Evolutionary conservation across 2,329 filamentous ascomycete genomes (phyloP).

Genomic region (Alternaria conjuncta): DNA sequence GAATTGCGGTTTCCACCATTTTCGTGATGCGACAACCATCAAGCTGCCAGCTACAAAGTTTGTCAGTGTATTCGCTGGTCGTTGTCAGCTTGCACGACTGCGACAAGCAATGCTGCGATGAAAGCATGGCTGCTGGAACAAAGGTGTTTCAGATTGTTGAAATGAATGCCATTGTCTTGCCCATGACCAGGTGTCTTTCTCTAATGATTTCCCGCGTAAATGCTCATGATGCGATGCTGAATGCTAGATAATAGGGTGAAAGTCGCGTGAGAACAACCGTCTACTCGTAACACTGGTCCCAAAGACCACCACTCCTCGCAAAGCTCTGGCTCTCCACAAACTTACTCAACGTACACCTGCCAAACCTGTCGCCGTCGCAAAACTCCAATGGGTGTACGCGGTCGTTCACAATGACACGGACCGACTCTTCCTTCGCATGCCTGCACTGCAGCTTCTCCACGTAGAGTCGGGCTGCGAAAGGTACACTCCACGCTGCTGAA

Average conservation of each 20-base stretch:
- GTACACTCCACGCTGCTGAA: constrained; percentile 78
- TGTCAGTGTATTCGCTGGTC: constrained; percentile 7
- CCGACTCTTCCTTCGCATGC: constrained; percentile 67
- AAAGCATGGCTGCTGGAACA: neutral
- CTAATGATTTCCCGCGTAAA: neutral
- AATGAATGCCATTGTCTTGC: neutral
- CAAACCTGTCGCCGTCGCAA: constrained; percentile 73
- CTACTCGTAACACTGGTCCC: constrained; percentile 65
- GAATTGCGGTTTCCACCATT: neutral
- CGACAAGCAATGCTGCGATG: neutral
- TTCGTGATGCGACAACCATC: neutral
- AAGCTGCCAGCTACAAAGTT: neutral
- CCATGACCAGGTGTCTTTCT: neutral
- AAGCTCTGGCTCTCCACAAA: constrained; percentile 81
- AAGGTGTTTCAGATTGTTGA: neutral
- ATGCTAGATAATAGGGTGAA: neutral
- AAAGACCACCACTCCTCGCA: constrained; percentile 73
- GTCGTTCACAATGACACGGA: constrained; percentile 84
- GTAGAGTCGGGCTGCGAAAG: constrained; percentile 81
- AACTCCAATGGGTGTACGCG: constrained; percentile 74
- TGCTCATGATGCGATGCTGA: neutral
- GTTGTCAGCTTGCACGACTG: constrained; percentile 1
- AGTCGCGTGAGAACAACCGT: too few relatives aligned
- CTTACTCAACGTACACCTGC: constrained; percentile 70
- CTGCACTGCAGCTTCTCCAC: constrained; percentile 84